Conservation (phyloP, 306 rosid genomes). For the Alnus glutinosa region DNA sequence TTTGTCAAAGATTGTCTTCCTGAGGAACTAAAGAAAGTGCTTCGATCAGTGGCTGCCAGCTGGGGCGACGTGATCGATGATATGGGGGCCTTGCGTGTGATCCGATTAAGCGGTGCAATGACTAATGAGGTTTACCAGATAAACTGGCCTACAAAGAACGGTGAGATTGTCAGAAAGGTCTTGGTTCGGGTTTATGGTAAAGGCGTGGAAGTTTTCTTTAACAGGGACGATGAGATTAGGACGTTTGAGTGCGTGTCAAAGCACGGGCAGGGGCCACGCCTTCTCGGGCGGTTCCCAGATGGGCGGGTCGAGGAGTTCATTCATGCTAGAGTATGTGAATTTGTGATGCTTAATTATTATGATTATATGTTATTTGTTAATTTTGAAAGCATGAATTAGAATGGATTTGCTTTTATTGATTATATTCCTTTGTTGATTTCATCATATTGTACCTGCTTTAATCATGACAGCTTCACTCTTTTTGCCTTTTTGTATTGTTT, state of each 20-base stretch:
- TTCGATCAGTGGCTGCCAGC: slow-evolving; percentile 58
- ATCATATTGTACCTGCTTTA: background rate
- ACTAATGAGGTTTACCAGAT: slow-evolving; percentile 83
- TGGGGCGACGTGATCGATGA: slow-evolving; percentile 78
- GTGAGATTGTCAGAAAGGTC: slow-evolving; percentile 47
- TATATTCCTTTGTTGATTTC: background rate
- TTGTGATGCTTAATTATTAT: background rate
- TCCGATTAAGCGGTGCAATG: slow-evolving; percentile 86
- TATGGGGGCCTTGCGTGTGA: slow-evolving; percentile 52
- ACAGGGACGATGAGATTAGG: slow-evolving; percentile 73
- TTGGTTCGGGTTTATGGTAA: slow-evolving; percentile 81
- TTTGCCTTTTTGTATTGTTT: background rate
- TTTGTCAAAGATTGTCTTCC: slow-evolving; percentile 49
- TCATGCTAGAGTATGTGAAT: slow-evolving; percentile 75
- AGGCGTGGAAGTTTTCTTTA: slow-evolving; percentile 80
- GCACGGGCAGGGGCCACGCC: slow-evolving; percentile 91
- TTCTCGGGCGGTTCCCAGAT: slow-evolving; percentile 66
- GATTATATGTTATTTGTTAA: background rate
- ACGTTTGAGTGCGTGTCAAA: slow-evolving; percentile 75
- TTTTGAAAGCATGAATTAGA: slow-evolving; percentile 1
- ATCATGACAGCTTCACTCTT: background rate
- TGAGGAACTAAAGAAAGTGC: slow-evolving; percentile 70
- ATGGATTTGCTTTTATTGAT: background rate
- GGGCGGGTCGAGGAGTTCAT: slow-evolving; percentile 95
- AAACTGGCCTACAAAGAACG: slow-evolving; percentile 65